Conservation (phyloP, 1,139 yeast genomes). For the Casaregolazyma suthepensis region DNA sequence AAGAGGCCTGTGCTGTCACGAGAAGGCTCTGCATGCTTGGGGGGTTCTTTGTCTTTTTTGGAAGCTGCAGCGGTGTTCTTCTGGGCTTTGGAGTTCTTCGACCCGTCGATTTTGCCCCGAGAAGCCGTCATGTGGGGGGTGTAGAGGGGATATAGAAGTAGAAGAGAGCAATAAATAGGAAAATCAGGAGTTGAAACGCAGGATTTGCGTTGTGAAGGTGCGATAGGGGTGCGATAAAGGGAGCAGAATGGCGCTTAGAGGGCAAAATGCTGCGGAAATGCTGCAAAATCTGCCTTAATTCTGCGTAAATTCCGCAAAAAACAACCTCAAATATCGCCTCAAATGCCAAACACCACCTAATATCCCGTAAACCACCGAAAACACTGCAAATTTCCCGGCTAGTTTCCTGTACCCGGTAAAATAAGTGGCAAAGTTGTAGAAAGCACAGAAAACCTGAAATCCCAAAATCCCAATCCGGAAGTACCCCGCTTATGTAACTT, state of each 20-base stretch:
- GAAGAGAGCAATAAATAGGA: not conserved
- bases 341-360: not conserved
- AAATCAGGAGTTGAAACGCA: not conserved
- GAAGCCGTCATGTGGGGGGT: not conserved
- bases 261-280: no score
- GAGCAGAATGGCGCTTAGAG: no score
- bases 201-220: not conserved
- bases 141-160: not conserved
- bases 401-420: not conserved
- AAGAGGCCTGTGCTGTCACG: slow-evolving; percentile 5
- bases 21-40: not conserved
- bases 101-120: not conserved
- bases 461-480: no score
- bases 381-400: not conserved
- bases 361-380: no score
- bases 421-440: not conserved
- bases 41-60: not conserved
- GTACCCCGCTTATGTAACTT: not conserved
- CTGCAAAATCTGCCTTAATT: no score
- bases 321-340: not conserved
- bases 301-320: no score
- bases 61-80: not conserved
- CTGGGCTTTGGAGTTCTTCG: not conserved
- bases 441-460: not conserved
- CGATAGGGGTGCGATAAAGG: no score